Percentiles rank a stretch among this genome's conserved stretches.
Evolutionary conservation across 768 basidiomycete species (phyloP).

Genomic region (Kwoniella heveanensis): DNA sequence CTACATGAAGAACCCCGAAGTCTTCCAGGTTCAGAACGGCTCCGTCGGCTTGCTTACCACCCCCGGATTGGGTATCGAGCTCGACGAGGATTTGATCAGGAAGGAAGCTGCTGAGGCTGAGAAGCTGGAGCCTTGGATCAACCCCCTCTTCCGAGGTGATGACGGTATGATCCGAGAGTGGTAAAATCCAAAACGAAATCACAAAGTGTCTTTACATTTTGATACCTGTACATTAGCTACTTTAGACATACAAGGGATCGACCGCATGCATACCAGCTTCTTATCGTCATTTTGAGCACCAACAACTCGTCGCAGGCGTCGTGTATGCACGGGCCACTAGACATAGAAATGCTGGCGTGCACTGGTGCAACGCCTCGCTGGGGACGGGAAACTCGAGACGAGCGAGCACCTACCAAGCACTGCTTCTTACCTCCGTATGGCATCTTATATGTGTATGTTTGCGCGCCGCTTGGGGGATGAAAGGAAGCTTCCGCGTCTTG

Average conservation of each 20-base stretch:
- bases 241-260: not conserved
- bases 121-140: constrained; percentile 52
- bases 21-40: constrained; percentile 52
- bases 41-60: constrained; percentile 43
- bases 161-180: constrained; percentile 52
- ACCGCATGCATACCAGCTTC: not conserved
- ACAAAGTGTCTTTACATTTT: no score
- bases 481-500: not conserved
- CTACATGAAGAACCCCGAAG: constrained; percentile 54
- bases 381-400: no score
- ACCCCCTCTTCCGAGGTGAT: constrained; percentile 51
- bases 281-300: not conserved
- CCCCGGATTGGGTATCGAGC: constrained; percentile 53
- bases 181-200: constrained; percentile 28
- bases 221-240: not conserved
- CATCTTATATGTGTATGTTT: no score
- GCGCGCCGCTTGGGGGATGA: no score
- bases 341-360: no score
- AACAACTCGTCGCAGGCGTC: no score
- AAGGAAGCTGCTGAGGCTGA: constrained; percentile 41
- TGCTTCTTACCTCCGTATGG: no score
- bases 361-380: no score
- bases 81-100: constrained; percentile 53
- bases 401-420: no score
- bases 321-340: no score